phyloP scores from a whole-genome alignment of 352 stramenopile genomes.

The Globisporangium rhizosaccharum region DNA sequence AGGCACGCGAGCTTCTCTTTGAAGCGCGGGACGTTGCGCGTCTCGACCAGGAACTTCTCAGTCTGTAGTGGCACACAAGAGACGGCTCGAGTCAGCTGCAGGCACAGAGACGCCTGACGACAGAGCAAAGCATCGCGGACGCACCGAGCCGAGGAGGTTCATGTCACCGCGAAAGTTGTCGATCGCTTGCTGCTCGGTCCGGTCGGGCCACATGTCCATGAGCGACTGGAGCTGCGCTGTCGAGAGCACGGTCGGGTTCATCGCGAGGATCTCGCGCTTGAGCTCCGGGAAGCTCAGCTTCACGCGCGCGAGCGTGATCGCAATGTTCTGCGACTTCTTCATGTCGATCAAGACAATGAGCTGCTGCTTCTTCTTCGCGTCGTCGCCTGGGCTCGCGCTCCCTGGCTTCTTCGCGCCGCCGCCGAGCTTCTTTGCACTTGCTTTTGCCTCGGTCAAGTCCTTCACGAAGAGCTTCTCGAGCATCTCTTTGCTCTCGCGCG shows the following conservation, averaged over 20 bases:
- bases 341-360: conserved; percentile 80
- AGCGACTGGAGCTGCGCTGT: conserved; percentile 72
- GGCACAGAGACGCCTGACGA: background rate
- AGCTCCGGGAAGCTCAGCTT: conserved; percentile 68
- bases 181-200: conserved; percentile 65
- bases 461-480: conserved; percentile 83
- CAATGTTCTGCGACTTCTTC: conserved; percentile 88
- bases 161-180: conserved; percentile 63
- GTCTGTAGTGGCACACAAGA: conserved; percentile 17
- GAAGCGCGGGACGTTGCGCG: conserved; percentile 61
- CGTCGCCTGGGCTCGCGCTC: conserved; percentile 19
- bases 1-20: conserved; percentile 68
- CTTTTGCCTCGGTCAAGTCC: conserved; percentile 19
- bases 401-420: conserved; percentile 15
- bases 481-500: conserved; percentile 58
- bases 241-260: conserved; percentile 75
- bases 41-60: conserved; percentile 77
- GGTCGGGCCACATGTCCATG: conserved; percentile 84
- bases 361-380: conserved; percentile 48
- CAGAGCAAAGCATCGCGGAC: background rate
- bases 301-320: conserved; percentile 74
- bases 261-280: conserved; percentile 63
- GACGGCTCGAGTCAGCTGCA: background rate
- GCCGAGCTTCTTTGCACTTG: conserved; percentile 38
- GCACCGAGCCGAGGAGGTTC: conserved; percentile 41